Conservation (phyloP, 352 stramenopile genomes). For the Phytophthora capsici region DNA sequence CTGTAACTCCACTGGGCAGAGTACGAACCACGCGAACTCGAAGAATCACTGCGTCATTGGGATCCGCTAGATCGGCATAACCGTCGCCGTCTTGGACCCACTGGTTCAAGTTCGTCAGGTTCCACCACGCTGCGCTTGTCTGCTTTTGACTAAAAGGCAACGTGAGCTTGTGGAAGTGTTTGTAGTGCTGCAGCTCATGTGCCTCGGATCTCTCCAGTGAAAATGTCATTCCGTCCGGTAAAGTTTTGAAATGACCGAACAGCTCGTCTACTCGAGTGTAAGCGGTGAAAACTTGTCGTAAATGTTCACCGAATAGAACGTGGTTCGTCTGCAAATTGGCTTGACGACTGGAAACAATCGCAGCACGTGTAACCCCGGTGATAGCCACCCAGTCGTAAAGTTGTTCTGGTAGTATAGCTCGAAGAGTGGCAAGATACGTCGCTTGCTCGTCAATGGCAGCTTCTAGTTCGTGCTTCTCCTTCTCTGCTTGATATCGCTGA, state of each 20-base stretch:
- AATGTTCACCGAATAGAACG: slow-evolving; percentile 15
- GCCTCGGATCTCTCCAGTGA: background rate
- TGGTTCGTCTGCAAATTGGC: slow-evolving; percentile 6
- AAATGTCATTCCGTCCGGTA: slow-evolving; percentile 1
- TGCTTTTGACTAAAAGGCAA: slow-evolving; percentile 8
- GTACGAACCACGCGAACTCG: background rate
- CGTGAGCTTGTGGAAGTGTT: slow-evolving; percentile 8
- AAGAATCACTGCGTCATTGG: slow-evolving; percentile 1
- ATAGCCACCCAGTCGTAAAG: background rate
- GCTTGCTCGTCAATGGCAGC: slow-evolving; percentile 8
- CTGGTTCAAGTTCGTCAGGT: slow-evolving; percentile 4
- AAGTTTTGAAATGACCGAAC: background rate
- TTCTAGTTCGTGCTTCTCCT: slow-evolving; percentile 1
- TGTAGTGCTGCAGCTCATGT: background rate
- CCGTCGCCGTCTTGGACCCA: slow-evolving; percentile 1
- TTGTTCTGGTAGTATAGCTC: slow-evolving; percentile 2
- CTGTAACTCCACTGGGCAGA: background rate
- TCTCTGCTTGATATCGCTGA: background rate
- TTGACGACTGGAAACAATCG: slow-evolving; percentile 2
- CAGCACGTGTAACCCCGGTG: background rate
- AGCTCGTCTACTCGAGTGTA: slow-evolving; percentile 18
- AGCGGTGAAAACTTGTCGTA: slow-evolving; percentile 13
- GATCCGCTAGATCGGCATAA: background rate
- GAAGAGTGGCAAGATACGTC: background rate
- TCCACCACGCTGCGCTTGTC: slow-evolving; percentile 6